Conservation (phyloP, 1,284 basidiomycete species). For the Entoloma clypeatum region DNA sequence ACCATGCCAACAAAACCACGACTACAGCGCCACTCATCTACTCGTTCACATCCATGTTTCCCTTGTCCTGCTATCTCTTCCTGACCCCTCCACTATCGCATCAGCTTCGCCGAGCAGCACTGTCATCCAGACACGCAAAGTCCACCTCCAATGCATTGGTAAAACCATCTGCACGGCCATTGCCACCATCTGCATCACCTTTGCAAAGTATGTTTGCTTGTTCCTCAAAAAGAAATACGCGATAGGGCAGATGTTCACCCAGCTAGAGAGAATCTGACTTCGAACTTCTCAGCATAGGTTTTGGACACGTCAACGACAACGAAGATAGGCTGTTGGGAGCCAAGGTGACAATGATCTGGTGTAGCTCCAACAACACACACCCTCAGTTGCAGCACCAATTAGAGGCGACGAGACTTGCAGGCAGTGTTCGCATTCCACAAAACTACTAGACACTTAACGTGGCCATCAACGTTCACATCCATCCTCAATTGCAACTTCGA, state of each 20-base stretch:
- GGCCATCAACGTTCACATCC: too few relatives aligned
- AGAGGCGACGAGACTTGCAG: too few relatives aligned
- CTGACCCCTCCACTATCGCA: slow-evolving; percentile 32
- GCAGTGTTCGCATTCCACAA: too few relatives aligned
- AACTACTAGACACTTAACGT: too few relatives aligned
- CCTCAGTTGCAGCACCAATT: too few relatives aligned
- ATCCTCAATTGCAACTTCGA: too few relatives aligned
- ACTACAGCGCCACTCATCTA: slow-evolving; percentile 52
- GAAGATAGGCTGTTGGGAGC: too few relatives aligned
- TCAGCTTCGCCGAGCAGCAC: slow-evolving; percentile 46
- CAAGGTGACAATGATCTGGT: too few relatives aligned
- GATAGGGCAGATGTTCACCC: slow-evolving; percentile 67
- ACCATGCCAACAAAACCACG: slow-evolving; percentile 1
- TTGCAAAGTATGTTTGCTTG: slow-evolving; percentile 49
- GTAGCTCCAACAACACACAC: too few relatives aligned
- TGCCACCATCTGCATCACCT: slow-evolving; percentile 55
- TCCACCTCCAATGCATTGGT: slow-evolving; percentile 55
- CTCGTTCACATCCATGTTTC: slow-evolving; percentile 39
- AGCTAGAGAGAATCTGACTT: slow-evolving; percentile 51
- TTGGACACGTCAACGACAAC: slow-evolving; percentile 31
- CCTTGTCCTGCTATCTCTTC: slow-evolving; percentile 28
- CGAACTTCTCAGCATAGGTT: slow-evolving; percentile 50
- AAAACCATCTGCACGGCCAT: slow-evolving; percentile 58
- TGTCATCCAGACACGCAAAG: slow-evolving; percentile 58
- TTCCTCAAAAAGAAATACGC: slow-evolving; percentile 67